These are phyloP conservation scores for Puya raimondii DNA, from an alignment of 176 grass and related monocot species.

Conservation along the genomic window DNA sequence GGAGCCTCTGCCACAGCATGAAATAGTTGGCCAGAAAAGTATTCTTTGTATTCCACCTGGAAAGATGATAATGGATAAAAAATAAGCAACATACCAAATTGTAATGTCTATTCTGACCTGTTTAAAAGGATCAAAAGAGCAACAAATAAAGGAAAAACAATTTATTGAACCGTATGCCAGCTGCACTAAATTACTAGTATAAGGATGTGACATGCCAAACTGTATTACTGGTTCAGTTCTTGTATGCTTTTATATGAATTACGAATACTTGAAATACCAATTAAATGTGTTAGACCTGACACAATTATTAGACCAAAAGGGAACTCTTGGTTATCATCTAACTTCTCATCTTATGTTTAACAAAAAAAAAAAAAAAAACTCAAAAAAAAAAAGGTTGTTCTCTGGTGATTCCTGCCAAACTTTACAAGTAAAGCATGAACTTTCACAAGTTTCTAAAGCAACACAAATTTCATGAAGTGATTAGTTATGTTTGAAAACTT, in stretches of 20 bases:
- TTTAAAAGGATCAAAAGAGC: no score
- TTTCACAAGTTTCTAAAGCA: neutral
- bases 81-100: neutral
- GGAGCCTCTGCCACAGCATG: conserved; percentile 78
- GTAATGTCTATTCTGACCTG: no score
- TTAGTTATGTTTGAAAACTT: neutral
- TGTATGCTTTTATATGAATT: neutral
- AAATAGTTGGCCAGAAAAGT: conserved; percentile 89
- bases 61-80: conserved; percentile 6
- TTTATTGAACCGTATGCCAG: no score
- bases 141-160: no score
- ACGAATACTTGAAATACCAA: no score
- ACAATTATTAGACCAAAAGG: neutral
- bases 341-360: neutral
- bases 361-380: no score
- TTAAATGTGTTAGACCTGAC: neutral
- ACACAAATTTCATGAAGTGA: neutral
- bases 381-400: neutral
- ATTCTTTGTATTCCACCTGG: conserved; percentile 92
- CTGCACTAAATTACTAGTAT: no score
- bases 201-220: neutral
- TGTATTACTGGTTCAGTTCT: neutral
- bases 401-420: neutral
- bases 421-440: neutral
- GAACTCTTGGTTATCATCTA: neutral